phyloP scores from a whole-genome alignment of 352 stramenopile genomes.

The Globisporangium splendens region DNA sequence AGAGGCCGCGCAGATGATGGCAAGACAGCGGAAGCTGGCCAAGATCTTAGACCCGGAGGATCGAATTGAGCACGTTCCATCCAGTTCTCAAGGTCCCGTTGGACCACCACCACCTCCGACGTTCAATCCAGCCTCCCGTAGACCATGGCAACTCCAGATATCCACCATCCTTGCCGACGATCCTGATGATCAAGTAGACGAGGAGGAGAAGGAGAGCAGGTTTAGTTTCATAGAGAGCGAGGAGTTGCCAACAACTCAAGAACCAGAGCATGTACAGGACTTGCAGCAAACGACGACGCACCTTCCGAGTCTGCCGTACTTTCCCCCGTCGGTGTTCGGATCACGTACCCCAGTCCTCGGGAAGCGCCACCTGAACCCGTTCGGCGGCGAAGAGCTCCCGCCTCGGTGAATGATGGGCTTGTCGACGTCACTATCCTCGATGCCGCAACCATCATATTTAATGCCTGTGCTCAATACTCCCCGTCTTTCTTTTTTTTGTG shows the following conservation, averaged over 20 bases:
- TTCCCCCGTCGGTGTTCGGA: not conserved
- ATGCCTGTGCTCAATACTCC: too few relatives aligned
- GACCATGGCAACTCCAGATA: constrained; percentile 16
- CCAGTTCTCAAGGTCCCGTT: not conserved
- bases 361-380: constrained; percentile 4
- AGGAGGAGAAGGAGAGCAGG: not conserved
- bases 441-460: too few relatives aligned
- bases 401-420: too few relatives aligned
- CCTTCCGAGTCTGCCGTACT: constrained; percentile 7
- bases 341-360: not conserved
- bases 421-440: too few relatives aligned
- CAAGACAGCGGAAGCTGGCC: constrained; percentile 4
- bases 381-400: not conserved
- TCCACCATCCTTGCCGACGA: not conserved
- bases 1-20: not conserved
- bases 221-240: too few relatives aligned
- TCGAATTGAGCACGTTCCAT: not conserved
- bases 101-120: not conserved
- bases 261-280: too few relatives aligned
- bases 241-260: too few relatives aligned
- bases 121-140: not conserved
- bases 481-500: too few relatives aligned
- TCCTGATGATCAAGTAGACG: constrained; percentile 2
- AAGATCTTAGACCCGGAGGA: constrained; percentile 10
- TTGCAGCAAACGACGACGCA: not conserved